Evolutionary conservation across 768 basidiomycete species (phyloP).

Genomic region (Russula olivacea): DNA sequence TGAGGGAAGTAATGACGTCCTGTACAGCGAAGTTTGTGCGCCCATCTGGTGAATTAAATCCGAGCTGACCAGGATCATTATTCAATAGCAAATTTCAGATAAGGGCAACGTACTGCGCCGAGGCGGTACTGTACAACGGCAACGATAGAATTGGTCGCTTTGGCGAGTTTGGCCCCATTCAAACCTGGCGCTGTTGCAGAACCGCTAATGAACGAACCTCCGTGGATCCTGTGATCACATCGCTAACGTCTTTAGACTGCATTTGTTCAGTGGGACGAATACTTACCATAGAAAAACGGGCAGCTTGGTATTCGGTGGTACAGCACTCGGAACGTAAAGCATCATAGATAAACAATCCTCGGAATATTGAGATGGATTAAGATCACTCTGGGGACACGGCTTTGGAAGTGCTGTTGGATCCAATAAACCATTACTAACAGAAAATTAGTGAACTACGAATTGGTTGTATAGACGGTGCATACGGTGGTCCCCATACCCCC

Average conservation of each 20-base stretch:
- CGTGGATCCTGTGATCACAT: conserved; percentile 62
- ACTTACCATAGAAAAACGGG: conserved; percentile 60
- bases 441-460: not conserved
- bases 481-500: conserved; percentile 60
- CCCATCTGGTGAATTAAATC: conserved; percentile 66
- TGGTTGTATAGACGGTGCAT: conserved; percentile 29
- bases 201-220: conserved; percentile 72
- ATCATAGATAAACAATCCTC: conserved; percentile 85
- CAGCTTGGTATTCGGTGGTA: conserved; percentile 32
- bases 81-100: not conserved
- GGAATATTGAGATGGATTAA: conserved; percentile 43
- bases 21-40: conserved; percentile 65
- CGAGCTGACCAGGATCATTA: conserved; percentile 45
- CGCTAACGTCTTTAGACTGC: not conserved
- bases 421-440: conserved; percentile 43
- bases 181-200: conserved; percentile 66
- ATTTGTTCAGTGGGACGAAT: not conserved
- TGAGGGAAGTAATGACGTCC: conserved; percentile 60
- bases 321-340: conserved; percentile 55
- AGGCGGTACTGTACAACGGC: conserved; percentile 79
- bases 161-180: conserved; percentile 70
- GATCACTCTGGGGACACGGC: conserved; percentile 61
- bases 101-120: conserved; percentile 51
- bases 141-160: conserved; percentile 67
- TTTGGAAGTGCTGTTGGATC: conserved; percentile 55